Base-by-base conservation (phyloP, 208 protist genomes). In the Wallacemonas sp. region DNA sequence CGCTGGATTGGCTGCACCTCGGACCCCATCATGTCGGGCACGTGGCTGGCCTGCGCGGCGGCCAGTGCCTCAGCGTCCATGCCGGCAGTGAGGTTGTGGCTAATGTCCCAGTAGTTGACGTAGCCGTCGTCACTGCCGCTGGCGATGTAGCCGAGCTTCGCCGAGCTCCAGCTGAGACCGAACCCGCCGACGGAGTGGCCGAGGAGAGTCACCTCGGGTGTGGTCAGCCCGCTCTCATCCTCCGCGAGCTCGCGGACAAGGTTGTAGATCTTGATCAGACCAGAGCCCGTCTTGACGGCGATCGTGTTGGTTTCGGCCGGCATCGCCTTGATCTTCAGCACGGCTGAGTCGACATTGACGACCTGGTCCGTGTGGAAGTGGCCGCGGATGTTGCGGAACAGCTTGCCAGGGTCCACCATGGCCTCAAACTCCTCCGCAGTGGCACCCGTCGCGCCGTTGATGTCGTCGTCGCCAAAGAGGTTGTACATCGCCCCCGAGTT, bases 51-150 rank as follows among this genome's bases (percentile, higher is more conserved):
- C 62, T 33, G 63, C 28, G 5, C 32, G 23, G 38, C 11, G 10
- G 23, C n/a, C 18, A 54, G 5, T 12, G 22, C 32, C 11, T 52
- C 45, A 2, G 38, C 61, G 33, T 39, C 54, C 48, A 71, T 31
- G 68, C 72, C 70, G 48, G 70, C 67, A 39, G 71, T 73, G 32
- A 86, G 57, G 69, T 41, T 66, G 55, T 92, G 74, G 12, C 61
- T 69, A 32, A 99, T 82, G 70, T 99, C 92, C 95, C 96, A 99
- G 59, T 97, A 62, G 74, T 96, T 96, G 3, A 98, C 77, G 3
- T 86, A 77, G 29, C 72, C 68, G 74, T 99, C 98, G 66, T 99
- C 95, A n/a, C 88, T 78, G 25, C 86, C 97, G 55, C 77, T 95
- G 7, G 97, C 74, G 36, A 99, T 74, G 44, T 76, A 63, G 48